These are phyloP conservation scores for Phaeolepiota aurea DNA, from an alignment of 768 basidiomycete genomes.

Conservation along the genomic window DNA sequence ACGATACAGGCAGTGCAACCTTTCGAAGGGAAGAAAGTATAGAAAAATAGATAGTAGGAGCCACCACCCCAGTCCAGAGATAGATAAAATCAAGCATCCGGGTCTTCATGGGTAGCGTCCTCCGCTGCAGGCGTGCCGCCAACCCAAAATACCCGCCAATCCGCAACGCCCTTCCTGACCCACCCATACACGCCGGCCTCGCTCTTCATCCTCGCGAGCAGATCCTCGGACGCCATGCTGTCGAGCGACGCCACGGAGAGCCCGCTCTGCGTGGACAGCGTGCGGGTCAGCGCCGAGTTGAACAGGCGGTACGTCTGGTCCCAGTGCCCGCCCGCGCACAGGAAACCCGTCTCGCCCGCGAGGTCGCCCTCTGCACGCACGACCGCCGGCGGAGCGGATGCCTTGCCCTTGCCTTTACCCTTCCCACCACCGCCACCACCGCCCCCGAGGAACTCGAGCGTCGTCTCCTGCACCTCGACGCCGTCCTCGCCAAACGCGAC, in stretches of 20 bases:
- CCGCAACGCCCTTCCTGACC: constrained; percentile 63
- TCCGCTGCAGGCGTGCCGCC: constrained; percentile 58
- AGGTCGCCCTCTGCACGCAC: constrained; percentile 52
- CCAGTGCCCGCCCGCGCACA: constrained; percentile 46
- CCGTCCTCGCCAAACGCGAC: constrained; percentile 64
- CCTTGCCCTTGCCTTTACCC: constrained; percentile 39
- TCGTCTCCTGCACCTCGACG: constrained; percentile 65
- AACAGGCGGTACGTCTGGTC: constrained; percentile 31
- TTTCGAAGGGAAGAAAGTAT: too few species aligned
- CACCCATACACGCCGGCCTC: constrained; percentile 74
- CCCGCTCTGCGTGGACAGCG: constrained; percentile 32
- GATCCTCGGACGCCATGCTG: constrained; percentile 46
- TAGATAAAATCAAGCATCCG: too few species aligned
- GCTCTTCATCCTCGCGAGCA: constrained; percentile 32
- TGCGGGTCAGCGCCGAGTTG: constrained; percentile 28
- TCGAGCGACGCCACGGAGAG: constrained; percentile 36
- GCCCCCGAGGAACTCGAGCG: constrained; percentile 34
- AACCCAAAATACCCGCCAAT: constrained; percentile 81
- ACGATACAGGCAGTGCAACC: too few species aligned
- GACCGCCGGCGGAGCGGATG: constrained; percentile 29
- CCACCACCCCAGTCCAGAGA: too few species aligned
- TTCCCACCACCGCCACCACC: constrained; percentile 30
- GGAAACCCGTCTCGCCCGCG: constrained; percentile 55
- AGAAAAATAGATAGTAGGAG: too few species aligned
- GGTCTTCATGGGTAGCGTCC: too few species aligned